These are phyloP conservation scores for Claviceps pazoutovae DNA, from an alignment of 2,329 filamentous ascomycete genomes.

Conservation along the genomic window DNA sequence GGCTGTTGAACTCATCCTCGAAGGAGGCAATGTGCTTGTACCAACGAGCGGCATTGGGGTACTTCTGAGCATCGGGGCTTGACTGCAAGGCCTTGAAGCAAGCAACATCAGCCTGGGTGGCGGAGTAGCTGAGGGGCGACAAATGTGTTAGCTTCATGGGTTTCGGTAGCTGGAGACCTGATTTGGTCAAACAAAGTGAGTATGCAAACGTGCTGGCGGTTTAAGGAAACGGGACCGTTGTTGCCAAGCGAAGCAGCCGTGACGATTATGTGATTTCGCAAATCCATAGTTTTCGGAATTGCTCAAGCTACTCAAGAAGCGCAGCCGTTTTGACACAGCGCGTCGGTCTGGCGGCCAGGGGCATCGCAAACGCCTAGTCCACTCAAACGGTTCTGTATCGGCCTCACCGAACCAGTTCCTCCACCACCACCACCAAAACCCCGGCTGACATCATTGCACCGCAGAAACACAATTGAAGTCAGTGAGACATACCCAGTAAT, in stretches of 20 bases:
- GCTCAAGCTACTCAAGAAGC: not conserved
- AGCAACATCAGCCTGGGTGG: slow-evolving; percentile 91
- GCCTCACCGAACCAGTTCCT: not conserved
- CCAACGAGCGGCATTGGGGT: slow-evolving; percentile 90
- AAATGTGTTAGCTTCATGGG: not conserved
- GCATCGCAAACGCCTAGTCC: not conserved
- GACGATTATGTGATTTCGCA: not conserved
- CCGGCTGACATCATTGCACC: no score
- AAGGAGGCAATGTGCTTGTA: slow-evolving; percentile 96
- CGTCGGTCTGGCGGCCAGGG: not conserved
- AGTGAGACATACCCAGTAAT: slow-evolving; percentile 55
- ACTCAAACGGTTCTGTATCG: not conserved
- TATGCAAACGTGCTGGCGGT: not conserved
- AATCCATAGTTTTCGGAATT: not conserved
- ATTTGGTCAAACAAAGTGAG: not conserved
- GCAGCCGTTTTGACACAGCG: no score
- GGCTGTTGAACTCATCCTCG: slow-evolving; percentile 80
- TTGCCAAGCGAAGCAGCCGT: not conserved
- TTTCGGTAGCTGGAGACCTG: not conserved
- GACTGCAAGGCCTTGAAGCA: slow-evolving; percentile 79
- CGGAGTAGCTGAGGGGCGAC: slow-evolving; percentile 31
- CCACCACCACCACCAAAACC: no score
- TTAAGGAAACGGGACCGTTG: no score
- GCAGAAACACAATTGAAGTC: not conserved
- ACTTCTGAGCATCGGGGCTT: slow-evolving; percentile 69